phyloP scores from a whole-genome alignment of 2,329 filamentous ascomycete species.

The Calonectria pseudoreteaudii region DNA sequence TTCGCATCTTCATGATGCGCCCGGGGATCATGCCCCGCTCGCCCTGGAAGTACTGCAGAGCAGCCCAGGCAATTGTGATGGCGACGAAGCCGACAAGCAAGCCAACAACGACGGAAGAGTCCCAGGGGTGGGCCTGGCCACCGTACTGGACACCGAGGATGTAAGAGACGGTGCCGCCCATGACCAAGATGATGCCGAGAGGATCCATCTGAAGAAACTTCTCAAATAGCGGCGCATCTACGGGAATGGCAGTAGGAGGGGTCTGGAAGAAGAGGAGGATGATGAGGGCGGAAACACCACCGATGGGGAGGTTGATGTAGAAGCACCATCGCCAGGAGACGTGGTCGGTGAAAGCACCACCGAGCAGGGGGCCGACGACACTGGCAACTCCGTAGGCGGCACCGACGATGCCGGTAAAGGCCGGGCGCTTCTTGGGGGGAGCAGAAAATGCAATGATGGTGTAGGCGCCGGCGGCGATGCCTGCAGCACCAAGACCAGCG shows the following conservation, averaged over 20 bases:
- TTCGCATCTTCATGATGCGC: slow-evolving; percentile 53
- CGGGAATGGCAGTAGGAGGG: slow-evolving; percentile 52
- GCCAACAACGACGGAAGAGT: slow-evolving; percentile 54
- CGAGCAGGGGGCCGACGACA: slow-evolving; percentile 52
- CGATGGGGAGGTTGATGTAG: slow-evolving; percentile 54
- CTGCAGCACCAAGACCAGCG: slow-evolving; percentile 60
- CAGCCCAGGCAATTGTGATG: slow-evolving; percentile 49
- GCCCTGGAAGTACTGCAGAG: slow-evolving; percentile 55
- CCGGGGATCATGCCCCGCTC: slow-evolving; percentile 58
- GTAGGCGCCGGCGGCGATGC: slow-evolving; percentile 60
- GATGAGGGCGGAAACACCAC: slow-evolving; percentile 48
- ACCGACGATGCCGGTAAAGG: slow-evolving; percentile 53
- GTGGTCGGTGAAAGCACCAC: slow-evolving; percentile 52
- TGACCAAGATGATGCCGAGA: slow-evolving; percentile 57
- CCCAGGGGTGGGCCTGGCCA: slow-evolving; percentile 58
- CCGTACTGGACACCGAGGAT: slow-evolving; percentile 63
- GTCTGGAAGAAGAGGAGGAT: slow-evolving; percentile 57
- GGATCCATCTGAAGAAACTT: slow-evolving; percentile 63
- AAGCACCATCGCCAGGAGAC: slow-evolving; percentile 55
- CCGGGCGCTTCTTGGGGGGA: slow-evolving; percentile 49
- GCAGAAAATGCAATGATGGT: slow-evolving; percentile 62
- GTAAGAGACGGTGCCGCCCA: slow-evolving; percentile 56
- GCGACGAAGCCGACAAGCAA: slow-evolving; percentile 54
- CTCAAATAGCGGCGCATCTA: slow-evolving; percentile 51
- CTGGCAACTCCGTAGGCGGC: slow-evolving; percentile 51